Evolutionary conservation across 140 eudicot species (phyloP), one percentile per base, ranked within the genome.

Genomic region (Senecio squalidus): DNA sequence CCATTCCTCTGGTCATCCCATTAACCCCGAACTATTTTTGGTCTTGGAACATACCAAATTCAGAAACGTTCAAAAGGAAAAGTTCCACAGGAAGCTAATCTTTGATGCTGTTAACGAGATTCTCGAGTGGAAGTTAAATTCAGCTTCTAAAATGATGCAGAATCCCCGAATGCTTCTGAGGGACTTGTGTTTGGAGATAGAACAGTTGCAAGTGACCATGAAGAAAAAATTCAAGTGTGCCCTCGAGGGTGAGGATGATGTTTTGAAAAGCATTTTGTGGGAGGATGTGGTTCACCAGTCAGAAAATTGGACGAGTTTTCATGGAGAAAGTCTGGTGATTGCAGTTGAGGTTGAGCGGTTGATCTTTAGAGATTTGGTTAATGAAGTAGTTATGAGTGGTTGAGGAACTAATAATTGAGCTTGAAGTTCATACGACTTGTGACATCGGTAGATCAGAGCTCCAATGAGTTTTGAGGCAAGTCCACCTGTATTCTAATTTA

Each of bases 31-130:
- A 56, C 59, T 91, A 48, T 91, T 86, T 30, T 60, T 80, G 55
- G 98, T 91, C 24, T 73, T 91, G 82, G 98, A 91, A 74, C 88
- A 82, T 43, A 91, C 84, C 40, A 91, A 81, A 57, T 75, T 78
- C 11, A 72, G 86, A 45, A 74, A 59, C 33, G 54, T 58, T 5
- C 67, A 55, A 8, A 72, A 62, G 6, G 85, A 69, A 27, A 90
- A 69, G 72, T 43, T 33, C 24, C 90, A 80, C 52, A 68, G 98
- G 57, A 91, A 86, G 59, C 80, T 91, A 45, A 53, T 86, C 5
- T 91, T 91, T 30, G 96, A 91, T 69, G 48, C 76, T 3, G 88
- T 86, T 11, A 91, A 86, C 20, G 94, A 83, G 61, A 71, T 79
- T 69, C 94, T 91, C 27, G 79, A 67, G 10, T 66, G 25, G 8